Evolutionary conservation across 2,329 filamentous ascomycete genomes (phyloP).

Genomic region (Cyclaneusma minus): DNA sequence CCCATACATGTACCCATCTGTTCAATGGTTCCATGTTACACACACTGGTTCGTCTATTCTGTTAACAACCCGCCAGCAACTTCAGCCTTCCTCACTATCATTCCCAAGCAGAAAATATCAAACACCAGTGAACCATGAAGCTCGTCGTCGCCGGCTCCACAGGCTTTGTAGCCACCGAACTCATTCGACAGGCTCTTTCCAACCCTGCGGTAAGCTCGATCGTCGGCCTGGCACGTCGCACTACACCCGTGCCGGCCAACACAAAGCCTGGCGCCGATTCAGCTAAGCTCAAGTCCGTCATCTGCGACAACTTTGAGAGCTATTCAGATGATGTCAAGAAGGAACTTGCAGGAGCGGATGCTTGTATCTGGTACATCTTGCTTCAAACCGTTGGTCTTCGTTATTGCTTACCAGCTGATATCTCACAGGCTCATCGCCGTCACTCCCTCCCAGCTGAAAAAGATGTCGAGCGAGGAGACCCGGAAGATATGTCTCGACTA

Average conservation of each 20-base stretch:
- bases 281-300: constrained; percentile 18
- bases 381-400: not conserved
- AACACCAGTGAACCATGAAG: constrained; percentile 19
- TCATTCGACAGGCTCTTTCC: constrained; percentile 19
- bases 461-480: constrained; percentile 20
- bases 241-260: constrained; percentile 5
- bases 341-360: constrained; percentile 18
- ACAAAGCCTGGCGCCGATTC: constrained; percentile 5
- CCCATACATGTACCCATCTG: no score
- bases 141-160: constrained; percentile 20
- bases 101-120: constrained; percentile 11
- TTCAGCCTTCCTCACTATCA: no score
- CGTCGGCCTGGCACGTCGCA: constrained; percentile 15
- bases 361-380: constrained; percentile 21
- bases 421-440: constrained; percentile 25
- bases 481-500: constrained; percentile 25
- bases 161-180: constrained; percentile 20
- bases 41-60: no score
- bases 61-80: no score
- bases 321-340: constrained; percentile 18
- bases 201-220: constrained; percentile 16
- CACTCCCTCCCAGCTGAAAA: constrained; percentile 20
- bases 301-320: constrained; percentile 17
- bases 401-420: constrained; percentile 2
- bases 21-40: no score